Evolutionary conservation across 148 eudicot genomes (phyloP), one percentile per base, ranked within the genome.

Genomic region (Silene latifolia): DNA sequence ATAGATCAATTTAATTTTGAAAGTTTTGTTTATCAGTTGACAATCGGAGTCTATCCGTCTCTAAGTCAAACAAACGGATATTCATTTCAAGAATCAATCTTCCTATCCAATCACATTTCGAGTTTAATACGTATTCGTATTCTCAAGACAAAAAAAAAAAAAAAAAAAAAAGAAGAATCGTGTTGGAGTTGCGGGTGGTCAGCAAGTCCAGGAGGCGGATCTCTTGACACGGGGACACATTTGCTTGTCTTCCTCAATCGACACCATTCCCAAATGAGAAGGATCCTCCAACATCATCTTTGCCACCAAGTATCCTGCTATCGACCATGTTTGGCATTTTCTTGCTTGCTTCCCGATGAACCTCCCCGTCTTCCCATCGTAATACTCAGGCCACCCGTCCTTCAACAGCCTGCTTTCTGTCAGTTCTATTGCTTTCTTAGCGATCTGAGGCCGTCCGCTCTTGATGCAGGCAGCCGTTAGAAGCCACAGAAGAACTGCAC

Each of bases 231-330:
- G 80, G 21, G 90, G 81, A 48, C 80, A 69, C 79, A 83, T 87
- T 73, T 80, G 83, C 67, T 85, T 87, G 80, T 87, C 90, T 73
- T 87, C 90, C 74, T 87, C 90, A 3, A 87, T 78, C 0, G 90
- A 87, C 8, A 87, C 77, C 90, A 87, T 87, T 15, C 90, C 90
- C 77, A 85, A n/a, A 77, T 85, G 88, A 75, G 90, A 87, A 1
- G 90, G 90, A 48, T 87, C 88, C 70, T 87, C 90, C 32, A 87
- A 82, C 88, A 87, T 73, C 88, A 87, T 82, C 73, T 81, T 87
- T 12, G 90, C 88, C 29, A 87, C 90, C 72, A 87, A 76, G 74
- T 87, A 87, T 21, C 90, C 90, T 58, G 90, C 86, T 61, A 87
- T 83, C 12, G 90, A 83, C 90, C 90, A 87, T 3, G 90, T 87